Base-by-base conservation (phyloP, 106 monocot species). In the Chionographis japonica region DNA sequence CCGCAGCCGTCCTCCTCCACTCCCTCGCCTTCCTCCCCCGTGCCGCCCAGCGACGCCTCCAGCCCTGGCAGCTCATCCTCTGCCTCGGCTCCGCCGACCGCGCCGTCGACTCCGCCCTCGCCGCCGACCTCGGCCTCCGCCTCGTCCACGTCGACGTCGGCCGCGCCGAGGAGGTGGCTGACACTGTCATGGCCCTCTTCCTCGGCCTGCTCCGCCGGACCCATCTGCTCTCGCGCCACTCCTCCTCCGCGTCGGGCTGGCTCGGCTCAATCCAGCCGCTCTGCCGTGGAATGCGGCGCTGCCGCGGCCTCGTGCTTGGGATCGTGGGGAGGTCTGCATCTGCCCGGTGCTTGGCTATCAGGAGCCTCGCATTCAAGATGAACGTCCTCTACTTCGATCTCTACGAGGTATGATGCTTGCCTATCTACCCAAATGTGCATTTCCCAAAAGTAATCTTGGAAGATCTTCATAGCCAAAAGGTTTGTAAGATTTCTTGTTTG, bases 71-170 rank as follows among this genome's bases (percentile, higher is more conserved):
- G 68, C 77, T 82, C 59, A 20, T 82, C 40, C 63, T 82, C 42
- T 82, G 82, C 68, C 82, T 82, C 51, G 82, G 82, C 62, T 82
- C 82, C 16, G 41, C 73, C 17, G 82, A 82, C 68, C 82, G 73
- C 17, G 61, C 61, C 56, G 77, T 73, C 36, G 82, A 82, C 73
- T 72, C 82, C 56, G 51, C 77, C 14, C 64, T 77, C 58, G 82
- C 82, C 42, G 77, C 77, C 20, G 82, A 82, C 64, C 77, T 82
- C 2, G 77, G 82, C 4, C 77, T 81, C 12, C 60, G 69, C 56
- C 73, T 82, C 20, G 73, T 82, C 40, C 77, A 82, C 18, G 82
- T 82, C 12, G 82, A 82, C 68, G 64, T 63, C 39, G 64, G 58
- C 54, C 67, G 82, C 27, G 73, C 82, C 18, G 82, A 82, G 82